Conservation (phyloP, 805 yeast genomes). For the Metschnikowia orientalis region DNA sequence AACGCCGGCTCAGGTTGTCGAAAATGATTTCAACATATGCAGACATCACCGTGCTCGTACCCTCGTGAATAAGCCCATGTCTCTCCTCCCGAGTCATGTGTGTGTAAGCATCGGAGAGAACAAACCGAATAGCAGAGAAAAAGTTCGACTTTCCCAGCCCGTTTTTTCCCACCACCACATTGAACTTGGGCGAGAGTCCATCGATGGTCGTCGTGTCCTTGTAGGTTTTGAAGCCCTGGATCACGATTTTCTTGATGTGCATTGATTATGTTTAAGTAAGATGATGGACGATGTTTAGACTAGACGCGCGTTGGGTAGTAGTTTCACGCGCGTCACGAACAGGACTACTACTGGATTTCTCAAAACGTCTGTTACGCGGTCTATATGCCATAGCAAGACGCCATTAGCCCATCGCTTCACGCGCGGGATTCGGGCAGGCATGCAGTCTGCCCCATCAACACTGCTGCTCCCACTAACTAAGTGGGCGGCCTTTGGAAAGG, state of each 20-base stretch:
- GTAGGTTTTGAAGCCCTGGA: constrained; percentile 93
- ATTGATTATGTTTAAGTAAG: too few species aligned
- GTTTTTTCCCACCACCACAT: constrained; percentile 82
- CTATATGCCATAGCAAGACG: too few species aligned
- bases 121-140: constrained; percentile 92
- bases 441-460: too few species aligned
- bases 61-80: constrained; percentile 83
- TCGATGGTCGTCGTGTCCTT: constrained; percentile 77
- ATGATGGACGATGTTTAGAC: too few species aligned
- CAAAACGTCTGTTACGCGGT: too few species aligned
- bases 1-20: constrained; percentile 72
- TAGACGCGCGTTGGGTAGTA: too few species aligned
- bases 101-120: constrained; percentile 82
- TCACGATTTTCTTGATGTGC: constrained; percentile 53
- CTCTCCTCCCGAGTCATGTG: constrained; percentile 82
- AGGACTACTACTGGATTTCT: too few species aligned
- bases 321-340: too few species aligned
- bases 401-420: too few species aligned
- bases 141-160: constrained; percentile 97
- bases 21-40: constrained; percentile 89
- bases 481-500: constrained; percentile 2
- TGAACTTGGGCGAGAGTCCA: constrained; percentile 71
- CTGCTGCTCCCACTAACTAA: too few species aligned
- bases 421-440: too few species aligned
- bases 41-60: constrained; percentile 84